A percentile compares a stretch with the other conserved stretches of the same genome.
These are phyloP conservation scores for Euphorbia celastroides DNA, from an alignment of 441 rosid species.

Conservation along the genomic window DNA sequence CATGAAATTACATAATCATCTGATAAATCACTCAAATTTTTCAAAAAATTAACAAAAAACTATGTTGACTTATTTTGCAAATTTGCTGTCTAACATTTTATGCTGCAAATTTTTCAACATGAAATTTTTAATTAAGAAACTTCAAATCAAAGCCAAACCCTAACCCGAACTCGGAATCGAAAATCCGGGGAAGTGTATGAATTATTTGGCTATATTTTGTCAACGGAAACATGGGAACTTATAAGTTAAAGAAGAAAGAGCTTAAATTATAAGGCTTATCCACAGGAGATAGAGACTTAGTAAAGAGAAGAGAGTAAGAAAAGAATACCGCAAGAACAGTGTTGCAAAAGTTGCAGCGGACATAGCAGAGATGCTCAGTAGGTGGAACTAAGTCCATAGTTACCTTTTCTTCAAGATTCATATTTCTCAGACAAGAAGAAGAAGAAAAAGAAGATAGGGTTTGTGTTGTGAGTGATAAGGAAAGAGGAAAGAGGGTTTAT, in stretches of 20 bases:
- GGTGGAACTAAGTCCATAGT: slow-evolving; percentile 52
- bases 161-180: background rate
- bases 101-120: too few relatives aligned
- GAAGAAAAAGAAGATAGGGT: slow-evolving; percentile 29
- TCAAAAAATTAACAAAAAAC: too few relatives aligned
- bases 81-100: too few relatives aligned
- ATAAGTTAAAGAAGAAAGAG: background rate
- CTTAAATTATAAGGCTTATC: too few relatives aligned
- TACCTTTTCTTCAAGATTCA: slow-evolving; percentile 68
- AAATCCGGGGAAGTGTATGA: too few relatives aligned
- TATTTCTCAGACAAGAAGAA: slow-evolving; percentile 19
- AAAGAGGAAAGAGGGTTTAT: background rate
- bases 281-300: background rate
- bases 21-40: too few relatives aligned
- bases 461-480: background rate
- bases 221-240: too few relatives aligned
- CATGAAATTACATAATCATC: too few relatives aligned
- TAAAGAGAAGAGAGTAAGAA: background rate
- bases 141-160: background rate
- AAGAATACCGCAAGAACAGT: slow-evolving; percentile 87
- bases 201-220: too few relatives aligned
- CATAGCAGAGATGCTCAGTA: slow-evolving; percentile 88
- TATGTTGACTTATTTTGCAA: too few relatives aligned
- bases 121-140: too few relatives aligned
- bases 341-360: slow-evolving; percentile 96